Conservation (phyloP, 1,284 basidiomycete genomes). For the Apiotrichum domesticum region DNA sequence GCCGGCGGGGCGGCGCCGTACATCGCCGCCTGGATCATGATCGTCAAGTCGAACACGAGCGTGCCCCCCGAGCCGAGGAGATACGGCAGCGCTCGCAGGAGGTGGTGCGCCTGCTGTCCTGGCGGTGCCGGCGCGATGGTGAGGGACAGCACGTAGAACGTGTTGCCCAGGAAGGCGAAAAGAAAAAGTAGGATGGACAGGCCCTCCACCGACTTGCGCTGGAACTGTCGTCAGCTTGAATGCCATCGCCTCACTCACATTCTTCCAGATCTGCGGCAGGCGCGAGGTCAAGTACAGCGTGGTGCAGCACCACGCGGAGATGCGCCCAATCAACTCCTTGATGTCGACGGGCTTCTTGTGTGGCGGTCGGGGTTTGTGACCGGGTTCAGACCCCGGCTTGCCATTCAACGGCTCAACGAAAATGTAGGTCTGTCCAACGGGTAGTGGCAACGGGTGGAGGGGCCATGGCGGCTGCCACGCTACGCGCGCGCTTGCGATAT, state of each 20-base stretch:
- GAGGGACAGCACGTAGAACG: conserved; percentile 82
- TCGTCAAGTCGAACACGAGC: conserved; percentile 80
- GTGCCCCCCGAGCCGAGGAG: conserved; percentile 82
- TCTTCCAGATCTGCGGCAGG: conserved; percentile 94
- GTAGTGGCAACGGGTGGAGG: conserved; percentile 3
- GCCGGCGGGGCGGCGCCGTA: conserved; percentile 49
- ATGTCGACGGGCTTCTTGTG: conserved; percentile 1
- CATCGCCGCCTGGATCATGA: conserved; percentile 59
- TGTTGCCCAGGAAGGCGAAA: conserved; percentile 84
- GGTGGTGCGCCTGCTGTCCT: conserved; percentile 32
- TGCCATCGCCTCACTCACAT: conserved; percentile 56
- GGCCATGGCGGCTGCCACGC: conserved; percentile 1
- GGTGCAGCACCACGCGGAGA: conserved; percentile 88
- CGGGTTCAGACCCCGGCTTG: too few relatives aligned
- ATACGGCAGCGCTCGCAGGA: conserved; percentile 52
- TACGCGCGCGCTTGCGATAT: not conserved
- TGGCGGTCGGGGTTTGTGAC: not conserved
- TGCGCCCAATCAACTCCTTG: conserved; percentile 61
- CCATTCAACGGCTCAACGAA: not conserved
- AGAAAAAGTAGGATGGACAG: conserved; percentile 88
- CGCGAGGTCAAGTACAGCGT: conserved; percentile 84
- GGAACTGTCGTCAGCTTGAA: conserved; percentile 55
- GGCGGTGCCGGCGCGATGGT: conserved; percentile 47
- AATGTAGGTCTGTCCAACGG: not conserved
- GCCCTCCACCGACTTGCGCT: conserved; percentile 85